Conservation (phyloP, 129 eudicot species). For the Gnaphalium uliginosum region DNA sequence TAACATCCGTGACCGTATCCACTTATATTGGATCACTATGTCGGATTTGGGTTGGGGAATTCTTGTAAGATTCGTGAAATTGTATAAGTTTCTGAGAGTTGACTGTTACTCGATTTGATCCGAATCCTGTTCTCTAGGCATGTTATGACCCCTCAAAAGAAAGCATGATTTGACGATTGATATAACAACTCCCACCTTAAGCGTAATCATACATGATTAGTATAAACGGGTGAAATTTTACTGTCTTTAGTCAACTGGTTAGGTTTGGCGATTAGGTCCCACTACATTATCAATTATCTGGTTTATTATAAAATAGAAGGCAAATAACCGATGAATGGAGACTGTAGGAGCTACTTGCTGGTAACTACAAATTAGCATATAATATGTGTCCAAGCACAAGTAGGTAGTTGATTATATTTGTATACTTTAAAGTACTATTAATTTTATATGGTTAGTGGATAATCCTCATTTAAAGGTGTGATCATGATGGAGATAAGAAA, state of each 20-base stretch:
- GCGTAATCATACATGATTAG: conserved; percentile 16
- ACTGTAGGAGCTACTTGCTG: conserved; percentile 12
- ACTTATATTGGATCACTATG: not conserved
- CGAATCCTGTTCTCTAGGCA: not conserved
- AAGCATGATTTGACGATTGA: not conserved
- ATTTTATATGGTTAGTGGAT: conserved; percentile 34
- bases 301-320: conserved; percentile 1
- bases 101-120: not conserved
- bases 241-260: conserved; percentile 22
- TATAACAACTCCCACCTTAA: conserved; percentile 29
- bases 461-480: conserved; percentile 36
- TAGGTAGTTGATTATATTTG: conserved; percentile 31
- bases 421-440: not conserved
- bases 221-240: not conserved
- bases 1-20: not conserved
- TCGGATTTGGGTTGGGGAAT: not conserved
- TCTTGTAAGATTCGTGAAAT: not conserved
- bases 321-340: conserved; percentile 20
- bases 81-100: not conserved
- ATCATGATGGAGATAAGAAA: conserved; percentile 35
- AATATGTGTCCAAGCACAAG: conserved; percentile 11
- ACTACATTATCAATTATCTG: conserved; percentile 11
- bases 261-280: conserved; percentile 22
- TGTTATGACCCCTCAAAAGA: conserved; percentile 12
- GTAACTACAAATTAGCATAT: conserved; percentile 2